A percentile compares a stretch with the other conserved stretches of the same genome.
These are phyloP conservation scores for Tuctoria greenei DNA, from an alignment of 176 grass and related monocot species.

Conservation along the genomic window DNA sequence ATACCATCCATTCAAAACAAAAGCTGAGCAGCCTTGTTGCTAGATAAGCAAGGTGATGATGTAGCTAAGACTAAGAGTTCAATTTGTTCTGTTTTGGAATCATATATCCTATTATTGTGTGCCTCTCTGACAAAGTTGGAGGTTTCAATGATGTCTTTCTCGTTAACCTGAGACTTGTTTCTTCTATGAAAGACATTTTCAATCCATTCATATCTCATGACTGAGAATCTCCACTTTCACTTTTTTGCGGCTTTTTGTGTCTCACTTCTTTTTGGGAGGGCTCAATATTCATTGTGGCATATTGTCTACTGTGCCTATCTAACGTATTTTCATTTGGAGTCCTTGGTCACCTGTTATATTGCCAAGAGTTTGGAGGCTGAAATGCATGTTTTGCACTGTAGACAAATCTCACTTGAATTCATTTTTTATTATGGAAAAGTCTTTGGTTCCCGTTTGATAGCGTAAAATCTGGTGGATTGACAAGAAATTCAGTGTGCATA, in stretches of 20 bases:
- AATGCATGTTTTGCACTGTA: background rate
- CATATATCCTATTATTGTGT: too few species aligned
- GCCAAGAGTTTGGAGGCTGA: background rate
- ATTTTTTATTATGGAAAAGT: background rate
- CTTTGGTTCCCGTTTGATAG: background rate
- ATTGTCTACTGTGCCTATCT: background rate
- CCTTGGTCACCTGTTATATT: background rate
- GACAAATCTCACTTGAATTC: background rate
- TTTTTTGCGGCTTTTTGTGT: background rate
- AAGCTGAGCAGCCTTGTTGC: background rate
- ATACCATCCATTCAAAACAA: constrained; percentile 35
- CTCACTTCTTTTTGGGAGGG: background rate
- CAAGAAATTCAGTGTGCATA: background rate
- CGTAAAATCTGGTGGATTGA: background rate
- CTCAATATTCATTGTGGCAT: too few species aligned
- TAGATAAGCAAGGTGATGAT: background rate
- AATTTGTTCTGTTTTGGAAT: too few species aligned
- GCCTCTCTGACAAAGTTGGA: background rate
- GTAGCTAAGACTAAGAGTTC: too few species aligned
- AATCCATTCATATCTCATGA: constrained; percentile 41
- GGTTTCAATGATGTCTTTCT: constrained; percentile 46
- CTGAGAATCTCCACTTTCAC: constrained; percentile 22
- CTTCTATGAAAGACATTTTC: constrained; percentile 38
- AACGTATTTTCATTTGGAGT: background rate
- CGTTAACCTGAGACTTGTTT: constrained; percentile 42